Evolutionary conservation across 2,329 filamentous ascomycete genomes (phyloP).

Genomic region (Thelonectria rubi): DNA sequence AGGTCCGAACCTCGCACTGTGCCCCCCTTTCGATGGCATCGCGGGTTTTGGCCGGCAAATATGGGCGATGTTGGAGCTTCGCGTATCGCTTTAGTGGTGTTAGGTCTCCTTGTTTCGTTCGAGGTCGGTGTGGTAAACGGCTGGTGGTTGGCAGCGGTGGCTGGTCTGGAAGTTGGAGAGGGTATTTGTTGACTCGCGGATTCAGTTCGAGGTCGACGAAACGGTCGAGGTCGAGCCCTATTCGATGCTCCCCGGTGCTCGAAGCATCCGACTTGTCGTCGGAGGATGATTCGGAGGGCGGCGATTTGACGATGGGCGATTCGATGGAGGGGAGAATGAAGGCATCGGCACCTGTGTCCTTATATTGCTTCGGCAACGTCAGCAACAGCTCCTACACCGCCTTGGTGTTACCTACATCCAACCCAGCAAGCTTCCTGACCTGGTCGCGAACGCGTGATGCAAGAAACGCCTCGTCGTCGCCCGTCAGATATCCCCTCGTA

Average conservation of each 20-base stretch:
- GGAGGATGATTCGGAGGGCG: background rate
- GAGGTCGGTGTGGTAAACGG: slow-evolving; percentile 25
- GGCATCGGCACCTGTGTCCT: background rate
- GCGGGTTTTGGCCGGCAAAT: slow-evolving; percentile 41
- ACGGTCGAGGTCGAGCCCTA: background rate
- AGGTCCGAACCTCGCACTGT: slow-evolving; percentile 12
- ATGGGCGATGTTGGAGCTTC: slow-evolving; percentile 36
- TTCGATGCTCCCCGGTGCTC: background rate
- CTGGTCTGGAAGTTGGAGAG: background rate
- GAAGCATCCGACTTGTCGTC: background rate
- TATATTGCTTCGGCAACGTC: slow-evolving; percentile 13
- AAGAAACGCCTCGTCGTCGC: slow-evolving; percentile 33
- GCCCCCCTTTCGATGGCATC: slow-evolving; percentile 42
- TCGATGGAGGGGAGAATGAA: background rate
- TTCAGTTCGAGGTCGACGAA: background rate
- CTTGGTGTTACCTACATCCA: slow-evolving; percentile 32
- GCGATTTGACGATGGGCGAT: background rate
- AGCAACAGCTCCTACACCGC: slow-evolving; percentile 1
- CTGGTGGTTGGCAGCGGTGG: slow-evolving; percentile 5
- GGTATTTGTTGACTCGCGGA: background rate
- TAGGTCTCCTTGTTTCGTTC: slow-evolving; percentile 21
- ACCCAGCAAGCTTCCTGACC: slow-evolving; percentile 33
- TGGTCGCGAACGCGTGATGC: slow-evolving; percentile 26
- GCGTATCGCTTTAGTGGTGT: slow-evolving; percentile 29
- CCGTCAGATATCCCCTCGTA: slow-evolving; percentile 28